Conservation (phyloP, 2,329 filamentous ascomycete genomes). For the Sphaerulina populicola region DNA sequence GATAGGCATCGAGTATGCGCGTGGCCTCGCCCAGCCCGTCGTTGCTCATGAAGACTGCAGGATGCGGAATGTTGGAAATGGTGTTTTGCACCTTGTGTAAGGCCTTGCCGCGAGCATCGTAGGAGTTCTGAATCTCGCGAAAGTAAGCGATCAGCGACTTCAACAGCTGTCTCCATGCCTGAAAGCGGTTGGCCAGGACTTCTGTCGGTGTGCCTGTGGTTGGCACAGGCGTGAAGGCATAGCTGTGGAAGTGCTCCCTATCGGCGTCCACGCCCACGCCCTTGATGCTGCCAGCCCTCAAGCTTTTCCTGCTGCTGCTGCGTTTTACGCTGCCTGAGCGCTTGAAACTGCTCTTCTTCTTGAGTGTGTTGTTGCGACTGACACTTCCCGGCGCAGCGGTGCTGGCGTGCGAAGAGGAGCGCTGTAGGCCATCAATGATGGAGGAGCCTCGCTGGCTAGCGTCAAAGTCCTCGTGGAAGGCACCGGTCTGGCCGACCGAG, state of each 20-base stretch:
- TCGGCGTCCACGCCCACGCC: constrained; percentile 55
- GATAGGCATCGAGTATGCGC: constrained; percentile 70
- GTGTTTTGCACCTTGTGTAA: constrained; percentile 75
- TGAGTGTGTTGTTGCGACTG: constrained; percentile 65
- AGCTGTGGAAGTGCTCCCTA: constrained; percentile 67
- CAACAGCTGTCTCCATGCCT: constrained; percentile 90
- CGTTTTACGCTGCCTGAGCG: constrained; percentile 67
- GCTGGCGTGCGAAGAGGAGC: constrained; percentile 47
- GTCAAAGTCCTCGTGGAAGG: constrained; percentile 54
- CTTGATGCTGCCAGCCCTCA: constrained; percentile 76
- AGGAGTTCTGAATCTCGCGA: constrained; percentile 79
- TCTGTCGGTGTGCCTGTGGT: constrained; percentile 84
- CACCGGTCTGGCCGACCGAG: constrained; percentile 27
- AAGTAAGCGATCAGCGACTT: constrained; percentile 94
- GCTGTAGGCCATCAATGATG: constrained; percentile 51
- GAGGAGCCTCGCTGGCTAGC: constrained; percentile 59
- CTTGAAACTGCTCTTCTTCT: constrained; percentile 76
- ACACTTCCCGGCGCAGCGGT: constrained; percentile 42
- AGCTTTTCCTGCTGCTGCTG: constrained; percentile 69
- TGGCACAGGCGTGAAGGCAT: constrained; percentile 82
- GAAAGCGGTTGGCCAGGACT: constrained; percentile 75
- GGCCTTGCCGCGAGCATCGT: constrained; percentile 76
- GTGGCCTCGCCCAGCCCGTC: constrained; percentile 84
- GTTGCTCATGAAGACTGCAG: constrained; percentile 65
- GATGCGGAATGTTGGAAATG: constrained; percentile 69